These are phyloP conservation scores for Alisma plantagoaquatica DNA, from an alignment of 106 monocot genomes.

Conservation along the genomic window DNA sequence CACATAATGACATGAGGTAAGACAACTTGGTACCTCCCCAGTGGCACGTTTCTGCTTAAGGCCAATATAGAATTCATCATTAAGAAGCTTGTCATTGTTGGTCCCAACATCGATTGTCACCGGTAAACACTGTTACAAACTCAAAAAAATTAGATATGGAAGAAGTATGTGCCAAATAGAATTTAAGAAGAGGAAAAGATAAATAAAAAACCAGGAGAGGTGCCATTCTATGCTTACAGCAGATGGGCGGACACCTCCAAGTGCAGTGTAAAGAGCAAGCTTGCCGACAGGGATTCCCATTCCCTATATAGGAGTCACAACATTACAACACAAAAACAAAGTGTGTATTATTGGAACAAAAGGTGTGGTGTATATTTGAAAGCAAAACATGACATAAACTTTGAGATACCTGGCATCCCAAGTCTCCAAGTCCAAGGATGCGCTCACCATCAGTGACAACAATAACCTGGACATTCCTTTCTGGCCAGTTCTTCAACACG, in stretches of 20 bases:
- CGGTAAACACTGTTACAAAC: conserved; percentile 84
- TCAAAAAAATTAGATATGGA: too few species aligned
- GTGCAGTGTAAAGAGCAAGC: conserved; percentile 89
- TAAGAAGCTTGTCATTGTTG: conserved; percentile 68
- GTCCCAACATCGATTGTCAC: conserved; percentile 94
- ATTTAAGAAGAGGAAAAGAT: too few species aligned
- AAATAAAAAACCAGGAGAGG: too few species aligned
- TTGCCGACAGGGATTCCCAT: conserved; percentile 99
- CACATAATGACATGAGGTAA: too few species aligned
- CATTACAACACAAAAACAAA: too few species aligned
- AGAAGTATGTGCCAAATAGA: too few species aligned
- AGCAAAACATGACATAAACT: too few species aligned
- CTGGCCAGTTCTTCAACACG: conserved; percentile 90
- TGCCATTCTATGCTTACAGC: conserved; percentile 76
- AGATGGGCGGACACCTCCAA: conserved; percentile 98
- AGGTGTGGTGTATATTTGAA: too few species aligned
- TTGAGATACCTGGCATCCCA: conserved; percentile 97
- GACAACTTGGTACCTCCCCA: conserved; percentile 39
- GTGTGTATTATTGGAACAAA: too few species aligned
- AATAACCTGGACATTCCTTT: conserved; percentile 79
- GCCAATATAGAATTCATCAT: conserved; percentile 86
- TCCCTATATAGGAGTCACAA: too few species aligned
- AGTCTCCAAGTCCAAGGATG: conserved; percentile 92
- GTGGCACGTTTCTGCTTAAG: conserved; percentile 70
- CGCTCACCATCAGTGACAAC: conserved; percentile 97